Evolutionary conservation across 2,329 filamentous ascomycete genomes (phyloP).

Genomic region (Akanthomyces muscarius): DNA sequence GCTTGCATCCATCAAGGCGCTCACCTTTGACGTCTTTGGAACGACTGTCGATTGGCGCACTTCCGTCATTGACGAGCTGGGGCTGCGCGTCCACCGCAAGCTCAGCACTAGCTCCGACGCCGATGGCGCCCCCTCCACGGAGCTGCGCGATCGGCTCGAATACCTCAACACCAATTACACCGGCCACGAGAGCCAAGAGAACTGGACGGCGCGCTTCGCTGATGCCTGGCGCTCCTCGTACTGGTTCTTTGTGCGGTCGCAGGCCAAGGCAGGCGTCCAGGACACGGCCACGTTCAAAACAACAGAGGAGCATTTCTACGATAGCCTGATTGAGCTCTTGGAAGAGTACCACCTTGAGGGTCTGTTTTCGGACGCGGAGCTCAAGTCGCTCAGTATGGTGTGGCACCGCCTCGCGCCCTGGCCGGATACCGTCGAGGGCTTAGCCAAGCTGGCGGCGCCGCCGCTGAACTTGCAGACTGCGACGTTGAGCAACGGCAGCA

Average conservation of each 20-base stretch:
- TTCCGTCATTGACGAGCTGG: conserved; percentile 59
- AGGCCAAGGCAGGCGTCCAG: conserved; percentile 38
- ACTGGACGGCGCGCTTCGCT: conserved; percentile 44
- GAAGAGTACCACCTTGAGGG: conserved; percentile 49
- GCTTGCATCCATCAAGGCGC: conserved; percentile 45
- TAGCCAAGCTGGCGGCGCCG: conserved; percentile 46
- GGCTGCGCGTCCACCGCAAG: conserved; percentile 45
- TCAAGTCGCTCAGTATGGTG: conserved; percentile 58
- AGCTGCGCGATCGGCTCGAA: conserved; percentile 44
- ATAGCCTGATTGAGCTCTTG: conserved; percentile 58
- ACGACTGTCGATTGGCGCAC: conserved; percentile 77
- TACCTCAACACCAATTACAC: conserved; percentile 56
- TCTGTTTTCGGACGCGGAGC: conserved; percentile 59
- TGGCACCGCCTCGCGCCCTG: conserved; percentile 74
- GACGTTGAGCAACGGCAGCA: conserved; percentile 74
- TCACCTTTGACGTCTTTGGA: conserved; percentile 75
- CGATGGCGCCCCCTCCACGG: conserved; percentile 37
- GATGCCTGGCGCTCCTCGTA: conserved; percentile 68
- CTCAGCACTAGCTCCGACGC: conserved; percentile 45
- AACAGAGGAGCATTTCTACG: conserved; percentile 67
- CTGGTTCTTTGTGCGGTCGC: conserved; percentile 51
- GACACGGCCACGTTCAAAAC: conserved; percentile 55
- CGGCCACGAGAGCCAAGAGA: conserved; percentile 29
- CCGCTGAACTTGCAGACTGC: conserved; percentile 46
- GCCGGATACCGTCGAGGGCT: conserved; percentile 56